Evolutionary conservation across 306 rosid species (phyloP), one percentile per base, ranked within the genome.

Genomic region (Ochetophila trinervis): DNA sequence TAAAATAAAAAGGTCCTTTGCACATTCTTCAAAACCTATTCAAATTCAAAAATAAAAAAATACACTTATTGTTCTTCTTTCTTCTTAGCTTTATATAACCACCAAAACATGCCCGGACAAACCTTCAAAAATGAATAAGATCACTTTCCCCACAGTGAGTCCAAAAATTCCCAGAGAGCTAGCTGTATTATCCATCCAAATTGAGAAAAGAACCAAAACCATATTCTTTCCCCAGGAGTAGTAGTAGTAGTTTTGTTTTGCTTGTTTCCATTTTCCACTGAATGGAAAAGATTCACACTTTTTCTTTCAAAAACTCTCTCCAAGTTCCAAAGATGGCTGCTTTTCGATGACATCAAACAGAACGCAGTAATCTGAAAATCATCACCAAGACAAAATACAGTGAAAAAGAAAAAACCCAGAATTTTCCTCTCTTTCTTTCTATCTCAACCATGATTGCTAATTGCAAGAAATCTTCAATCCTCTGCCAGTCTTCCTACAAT

Each of bases 401-500:
- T n/a, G n/a, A n/a, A n/a, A n/a, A n/a, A n/a, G 32, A 27, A 27
- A 27, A 68, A 23, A 24, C 37, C 27, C 6, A 52, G 32, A 2
- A 13, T 21, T 65, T 66, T 22, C 14, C 8, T 12, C 19, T 40
- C 63, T 42, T 2, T 24, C 15, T 9, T 6, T 35, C 47, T 36
- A 18, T 63, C 59, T 54, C 42, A 52, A 42, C 45, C 17, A 62
- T 63, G 79, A 73, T 57, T 63, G 48, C 36, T 44, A 55, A 64
- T 37, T 57, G 72, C 52, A 73, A 57, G 68, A 68, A 42, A 68
- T 58, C 76, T 22, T 27, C 77, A 40, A 63, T 67, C 32, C 73
- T 62, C 5, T 65, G 72, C 42, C 83, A 80, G 60, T 67, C 78
- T 59, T 65, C 84, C 8, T 81, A 83, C 70, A 88, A 64, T 23